phyloP scores from a whole-genome alignment of 1,284 basidiomycete genomes.

The Coriolopsis trogii region DNA sequence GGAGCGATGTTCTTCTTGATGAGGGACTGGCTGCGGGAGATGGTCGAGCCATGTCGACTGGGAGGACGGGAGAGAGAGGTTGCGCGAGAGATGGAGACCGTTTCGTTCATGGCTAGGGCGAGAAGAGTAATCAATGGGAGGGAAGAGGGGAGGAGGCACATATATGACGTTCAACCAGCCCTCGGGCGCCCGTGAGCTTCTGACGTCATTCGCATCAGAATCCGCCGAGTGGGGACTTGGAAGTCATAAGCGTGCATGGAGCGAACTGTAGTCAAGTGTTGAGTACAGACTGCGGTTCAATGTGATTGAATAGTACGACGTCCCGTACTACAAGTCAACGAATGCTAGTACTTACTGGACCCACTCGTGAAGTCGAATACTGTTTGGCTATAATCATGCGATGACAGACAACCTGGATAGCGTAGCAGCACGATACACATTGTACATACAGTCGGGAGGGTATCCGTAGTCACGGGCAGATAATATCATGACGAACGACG shows the following conservation, averaged over 20 bases:
- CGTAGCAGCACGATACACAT: no score
- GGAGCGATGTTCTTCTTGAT: conserved; percentile 91
- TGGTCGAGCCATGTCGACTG: conserved; percentile 57
- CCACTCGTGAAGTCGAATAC: no score
- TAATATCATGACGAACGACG: no score
- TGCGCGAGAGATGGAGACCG: conserved; percentile 61
- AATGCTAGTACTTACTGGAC: no score
- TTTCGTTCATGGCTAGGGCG: conserved; percentile 41
- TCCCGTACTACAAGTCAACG: no score
- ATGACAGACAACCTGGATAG: no score
- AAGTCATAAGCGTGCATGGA: background rate
- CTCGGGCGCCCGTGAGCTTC: background rate
- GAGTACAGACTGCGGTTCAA: no score
- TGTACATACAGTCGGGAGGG: no score
- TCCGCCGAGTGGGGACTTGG: background rate
- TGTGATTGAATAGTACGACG: no score
- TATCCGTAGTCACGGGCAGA: no score
- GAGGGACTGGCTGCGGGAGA: conserved; percentile 79
- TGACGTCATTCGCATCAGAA: conserved; percentile 13
- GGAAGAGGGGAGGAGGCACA: background rate
- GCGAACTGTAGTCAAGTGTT: background rate
- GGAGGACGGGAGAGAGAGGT: conserved; percentile 67
- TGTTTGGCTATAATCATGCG: no score
- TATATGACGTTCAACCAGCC: background rate
- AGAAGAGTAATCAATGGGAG: background rate